Evolutionary conservation across 345 rosid species (phyloP), one percentile per base, ranked within the genome.

Genomic region (Trapa bicornis): DNA sequence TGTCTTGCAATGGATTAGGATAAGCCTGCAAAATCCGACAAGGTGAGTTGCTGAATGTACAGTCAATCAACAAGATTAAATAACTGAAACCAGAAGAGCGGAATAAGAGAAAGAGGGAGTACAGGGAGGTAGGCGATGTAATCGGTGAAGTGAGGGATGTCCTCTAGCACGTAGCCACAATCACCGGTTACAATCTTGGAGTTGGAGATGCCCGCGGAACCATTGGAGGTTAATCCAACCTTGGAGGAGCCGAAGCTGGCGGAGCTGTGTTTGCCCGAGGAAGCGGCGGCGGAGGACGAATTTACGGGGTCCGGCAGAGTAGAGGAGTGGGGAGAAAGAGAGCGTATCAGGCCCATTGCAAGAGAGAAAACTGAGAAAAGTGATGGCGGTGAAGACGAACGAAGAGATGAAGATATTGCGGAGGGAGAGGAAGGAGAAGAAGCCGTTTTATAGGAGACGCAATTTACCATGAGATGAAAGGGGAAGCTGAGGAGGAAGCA

Each of bases 1-100:
- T 88, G 73, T 90, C 84, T 79, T 87, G 94, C 72, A 90, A 67
- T 43, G 97, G 98, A 74, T 93, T 90, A 29, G 83, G 50, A 74
- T 86, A 80, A 11, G 84, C 82, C 96, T 89, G 88, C 74, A 69
- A 73, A 65, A 79, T 64, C 48, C 6, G 12, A 0, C 7, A 7
- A 45, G 29, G 6, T 2, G 13, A 4, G 48, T 11, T 45, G 11
- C 29, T 11, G 48, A 13, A 45, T 11, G 48, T 45, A 11, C 1
- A 45, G 8, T 45, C 29, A 22, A 22, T 22, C 29, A 11, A 4
- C 7, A 2, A 13, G 7, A 45, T 45, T 8, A 41, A 3, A 3
- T 47, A 22, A 61, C 6, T 17, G 12, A 45, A 11, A 7, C 48
- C 43, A 41, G 48, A 45, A 45, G 48, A 45, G 12, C 11, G 2